These are phyloP conservation scores for Endocladia muricata DNA, from an alignment of 31 red algal genomes.

Conservation along the genomic window DNA sequence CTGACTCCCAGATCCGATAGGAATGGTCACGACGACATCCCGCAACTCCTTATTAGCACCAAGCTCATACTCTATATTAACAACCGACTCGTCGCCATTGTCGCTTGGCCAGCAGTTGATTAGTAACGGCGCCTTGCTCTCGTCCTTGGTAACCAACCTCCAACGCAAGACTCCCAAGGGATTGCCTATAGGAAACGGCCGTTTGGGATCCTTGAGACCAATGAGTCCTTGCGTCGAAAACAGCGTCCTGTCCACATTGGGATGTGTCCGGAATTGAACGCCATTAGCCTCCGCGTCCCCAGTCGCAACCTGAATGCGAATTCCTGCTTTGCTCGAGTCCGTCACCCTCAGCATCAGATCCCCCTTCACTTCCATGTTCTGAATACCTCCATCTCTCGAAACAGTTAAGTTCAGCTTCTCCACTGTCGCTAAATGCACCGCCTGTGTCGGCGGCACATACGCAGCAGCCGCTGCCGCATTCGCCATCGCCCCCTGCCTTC, in stretches of 20 bases:
- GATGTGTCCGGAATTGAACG: constrained; percentile 88
- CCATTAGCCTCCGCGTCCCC: constrained; percentile 60
- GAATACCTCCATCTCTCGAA: constrained; percentile 82
- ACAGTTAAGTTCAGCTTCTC: constrained; percentile 80
- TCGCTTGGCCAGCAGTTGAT: constrained; percentile 96
- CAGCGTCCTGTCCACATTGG: constrained; percentile 89
- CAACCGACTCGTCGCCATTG: constrained; percentile 68
- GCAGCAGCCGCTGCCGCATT: constrained; percentile 55
- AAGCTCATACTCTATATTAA: constrained; percentile 96
- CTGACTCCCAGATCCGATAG: constrained; percentile 58
- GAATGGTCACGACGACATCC: constrained; percentile 84
- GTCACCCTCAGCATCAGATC: constrained; percentile 83
- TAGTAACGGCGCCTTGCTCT: constrained; percentile 72
- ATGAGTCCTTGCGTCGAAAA: constrained; percentile 67
- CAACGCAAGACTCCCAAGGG: constrained; percentile 90
- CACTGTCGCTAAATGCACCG: constrained; percentile 76
- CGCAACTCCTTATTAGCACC: constrained; percentile 75
- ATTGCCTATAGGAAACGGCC: constrained; percentile 90
- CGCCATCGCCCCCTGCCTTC: constrained; percentile 44
- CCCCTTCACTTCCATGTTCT: constrained; percentile 93
- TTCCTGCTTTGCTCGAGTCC: constrained; percentile 65
- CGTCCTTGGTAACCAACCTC: constrained; percentile 82
- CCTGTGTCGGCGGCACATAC: constrained; percentile 57
- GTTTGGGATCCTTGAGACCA: constrained; percentile 74
- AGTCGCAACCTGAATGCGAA: constrained; percentile 50